phyloP scores from a whole-genome alignment of 163 green algal genomes.

The Scenedesmus sp. region DNA sequence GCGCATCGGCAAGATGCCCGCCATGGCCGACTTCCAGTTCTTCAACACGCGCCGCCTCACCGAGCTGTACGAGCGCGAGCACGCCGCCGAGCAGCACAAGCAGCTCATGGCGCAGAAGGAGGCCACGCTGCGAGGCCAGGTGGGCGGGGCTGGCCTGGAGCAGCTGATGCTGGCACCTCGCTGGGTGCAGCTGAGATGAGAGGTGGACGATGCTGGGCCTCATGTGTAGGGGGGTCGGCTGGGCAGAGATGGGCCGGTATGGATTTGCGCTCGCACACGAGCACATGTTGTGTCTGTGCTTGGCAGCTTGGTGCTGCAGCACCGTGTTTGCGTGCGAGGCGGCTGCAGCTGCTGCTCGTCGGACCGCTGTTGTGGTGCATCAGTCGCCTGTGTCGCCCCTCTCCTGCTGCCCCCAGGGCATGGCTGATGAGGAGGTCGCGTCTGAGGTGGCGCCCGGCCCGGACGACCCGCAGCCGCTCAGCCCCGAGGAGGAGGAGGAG shows the following conservation, averaged over 20 bases:
- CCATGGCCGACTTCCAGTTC: slow-evolving; percentile 98
- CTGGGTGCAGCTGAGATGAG: no score
- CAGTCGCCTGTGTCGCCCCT: no score
- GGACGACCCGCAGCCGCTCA: slow-evolving; percentile 91
- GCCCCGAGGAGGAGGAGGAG: slow-evolving; percentile 87
- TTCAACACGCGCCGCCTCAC: slow-evolving; percentile 89
- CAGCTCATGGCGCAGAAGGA: slow-evolving; percentile 72
- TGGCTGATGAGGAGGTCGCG: slow-evolving; percentile 78
- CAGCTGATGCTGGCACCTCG: no score
- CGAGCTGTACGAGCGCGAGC: slow-evolving; percentile 95
- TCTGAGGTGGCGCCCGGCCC: slow-evolving; percentile 67
- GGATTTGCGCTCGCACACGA: no score
- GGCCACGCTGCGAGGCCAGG: slow-evolving; percentile 32
- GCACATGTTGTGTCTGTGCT: no score
- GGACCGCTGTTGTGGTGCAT: no score
- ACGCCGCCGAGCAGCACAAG: slow-evolving; percentile 81
- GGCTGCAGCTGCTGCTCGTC: no score
- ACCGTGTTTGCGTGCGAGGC: no score
- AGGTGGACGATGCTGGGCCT: no score
- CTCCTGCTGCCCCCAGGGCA: slow-evolving; percentile 70
- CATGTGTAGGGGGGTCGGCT: no score
- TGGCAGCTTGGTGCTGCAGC: no score
- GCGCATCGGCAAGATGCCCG: slow-evolving; percentile 90
- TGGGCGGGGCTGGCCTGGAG: background rate
- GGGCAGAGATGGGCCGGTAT: no score